These are phyloP conservation scores for Trichophyton simii DNA, from an alignment of 2,329 filamentous ascomycete species.

Conservation along the genomic window DNA sequence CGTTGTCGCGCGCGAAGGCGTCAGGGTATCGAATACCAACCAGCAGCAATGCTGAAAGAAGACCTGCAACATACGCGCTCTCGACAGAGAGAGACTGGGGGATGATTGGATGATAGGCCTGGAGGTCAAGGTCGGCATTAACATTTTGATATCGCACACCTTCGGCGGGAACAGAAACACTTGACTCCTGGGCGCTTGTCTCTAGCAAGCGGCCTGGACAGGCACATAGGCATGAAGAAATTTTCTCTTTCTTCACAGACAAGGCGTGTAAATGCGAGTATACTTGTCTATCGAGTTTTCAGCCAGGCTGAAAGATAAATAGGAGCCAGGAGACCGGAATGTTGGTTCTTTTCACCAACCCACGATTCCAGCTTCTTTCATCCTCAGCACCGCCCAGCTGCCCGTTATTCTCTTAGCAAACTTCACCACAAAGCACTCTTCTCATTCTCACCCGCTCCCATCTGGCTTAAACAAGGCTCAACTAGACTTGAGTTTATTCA, in stretches of 20 bases:
- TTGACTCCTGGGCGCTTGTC: neutral
- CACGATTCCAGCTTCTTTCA: neutral
- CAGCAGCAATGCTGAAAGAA: neutral
- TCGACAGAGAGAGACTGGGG: neutral
- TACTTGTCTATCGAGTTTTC: neutral
- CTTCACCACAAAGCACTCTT: neutral
- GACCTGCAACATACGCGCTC: conserved; percentile 1
- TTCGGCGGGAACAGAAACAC: neutral
- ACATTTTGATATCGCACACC: neutral
- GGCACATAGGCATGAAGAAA: neutral
- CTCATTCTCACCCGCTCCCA: neutral
- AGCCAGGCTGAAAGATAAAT: neutral
- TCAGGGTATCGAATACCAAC: neutral
- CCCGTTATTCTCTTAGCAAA: neutral
- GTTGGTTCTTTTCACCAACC: neutral
- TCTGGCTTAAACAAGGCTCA: neutral
- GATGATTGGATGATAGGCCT: neutral
- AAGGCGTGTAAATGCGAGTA: neutral
- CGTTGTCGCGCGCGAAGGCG: conserved; percentile 1
- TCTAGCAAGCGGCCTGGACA: neutral
- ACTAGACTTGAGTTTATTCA: neutral
- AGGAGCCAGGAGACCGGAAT: neutral
- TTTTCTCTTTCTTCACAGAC: neutral
- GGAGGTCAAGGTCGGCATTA: neutral
- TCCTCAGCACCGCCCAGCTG: neutral